Evolutionary conservation across 345 rosid genomes (phyloP), one percentile per base, ranked within the genome.

Genomic region (Acer saccharum): DNA sequence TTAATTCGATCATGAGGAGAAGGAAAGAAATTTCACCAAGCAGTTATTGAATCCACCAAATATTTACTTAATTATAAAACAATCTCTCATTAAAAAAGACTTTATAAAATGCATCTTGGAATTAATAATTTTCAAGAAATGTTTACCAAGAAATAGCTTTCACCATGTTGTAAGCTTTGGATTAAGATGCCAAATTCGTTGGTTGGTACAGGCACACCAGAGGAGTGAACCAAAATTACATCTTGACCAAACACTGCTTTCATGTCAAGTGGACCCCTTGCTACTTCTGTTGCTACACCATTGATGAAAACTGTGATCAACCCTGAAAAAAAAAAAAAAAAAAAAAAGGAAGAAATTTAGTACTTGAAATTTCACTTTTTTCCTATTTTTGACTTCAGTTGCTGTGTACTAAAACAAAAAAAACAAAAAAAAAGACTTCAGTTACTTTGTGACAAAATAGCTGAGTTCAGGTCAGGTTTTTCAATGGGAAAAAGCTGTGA

Each of bases 141-240:
- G 46, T 68, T 88, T 91, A 96, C 99, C 94, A 94, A 94, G 85
- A 92, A 96, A 84, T 96, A 96, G 88, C 95, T 88, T 84, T 96
- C 97, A 48, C 99, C 98, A 74, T 89, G 95, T 68, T 91, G 93
- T 88, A 96, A 89, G 84, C 80, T 84, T 67, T 92, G 97, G 85
- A 92, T 83, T 81, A 87, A 73, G 63, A 85, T 85, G 43, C 99
- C 98, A 82, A 81, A 94, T 75, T 91, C 97, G 81, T 94, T 90
- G 8, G 79, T 75, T 25, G 98, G 98, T 23, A 96, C 65, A 12
- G 90, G 90, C 58, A 91, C 75, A 6, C 99, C 99, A 29, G 98
- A 89, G 64, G 97, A 88, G 77, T 96, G 91, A 58, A 96, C 87
- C 87, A 96, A 78, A 46, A 87, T 48, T 46, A 87, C 78, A 84